Conservation (phyloP, 495 filamentous ascomycete species). For the Cercophora scortea region DNA sequence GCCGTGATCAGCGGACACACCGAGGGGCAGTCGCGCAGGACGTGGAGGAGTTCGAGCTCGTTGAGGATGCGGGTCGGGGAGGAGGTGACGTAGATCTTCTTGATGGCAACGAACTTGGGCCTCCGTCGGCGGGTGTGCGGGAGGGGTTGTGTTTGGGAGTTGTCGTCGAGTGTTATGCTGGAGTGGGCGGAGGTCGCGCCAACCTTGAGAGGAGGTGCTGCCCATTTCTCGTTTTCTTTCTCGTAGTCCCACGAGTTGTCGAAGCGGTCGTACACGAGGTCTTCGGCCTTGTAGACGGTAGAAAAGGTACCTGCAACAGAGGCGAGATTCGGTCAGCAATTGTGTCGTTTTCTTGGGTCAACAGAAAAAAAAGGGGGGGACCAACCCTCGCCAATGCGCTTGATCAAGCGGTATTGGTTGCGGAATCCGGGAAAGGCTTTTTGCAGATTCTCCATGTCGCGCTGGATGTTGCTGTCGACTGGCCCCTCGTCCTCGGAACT, state of each 20-base stretch:
- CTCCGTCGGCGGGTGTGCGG: constrained; percentile 26
- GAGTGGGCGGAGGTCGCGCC: constrained; percentile 11
- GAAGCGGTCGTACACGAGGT: constrained; percentile 78
- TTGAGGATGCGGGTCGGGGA: constrained; percentile 90
- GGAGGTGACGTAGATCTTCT: constrained; percentile 98
- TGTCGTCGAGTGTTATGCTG: constrained; percentile 14
- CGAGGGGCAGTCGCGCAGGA: constrained; percentile 68
- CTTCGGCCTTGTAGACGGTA: constrained; percentile 97
- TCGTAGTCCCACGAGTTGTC: constrained; percentile 81
- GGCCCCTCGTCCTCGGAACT: constrained; percentile 56
- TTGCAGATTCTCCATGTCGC: constrained; percentile 83
- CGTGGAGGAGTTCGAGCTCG: constrained; percentile 92
- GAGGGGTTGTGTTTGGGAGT: neutral
- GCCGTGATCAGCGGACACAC: constrained; percentile 96
- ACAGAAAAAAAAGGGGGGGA: neutral
- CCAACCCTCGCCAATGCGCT: constrained; percentile 90
- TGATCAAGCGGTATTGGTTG: constrained; percentile 78
- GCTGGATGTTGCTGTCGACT: constrained; percentile 64
- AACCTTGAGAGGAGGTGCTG: constrained; percentile 49
- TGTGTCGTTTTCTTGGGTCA: neutral
- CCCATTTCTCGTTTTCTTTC: constrained; percentile 54
- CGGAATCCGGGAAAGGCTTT: constrained; percentile 76
- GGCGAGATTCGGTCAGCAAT: neutral
- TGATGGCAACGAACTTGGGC: constrained; percentile 85
- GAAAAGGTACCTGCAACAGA: constrained; percentile 83